Evolutionary conservation across 768 basidiomycete genomes (phyloP).

Genomic region (Tylopilus subfusipes): DNA sequence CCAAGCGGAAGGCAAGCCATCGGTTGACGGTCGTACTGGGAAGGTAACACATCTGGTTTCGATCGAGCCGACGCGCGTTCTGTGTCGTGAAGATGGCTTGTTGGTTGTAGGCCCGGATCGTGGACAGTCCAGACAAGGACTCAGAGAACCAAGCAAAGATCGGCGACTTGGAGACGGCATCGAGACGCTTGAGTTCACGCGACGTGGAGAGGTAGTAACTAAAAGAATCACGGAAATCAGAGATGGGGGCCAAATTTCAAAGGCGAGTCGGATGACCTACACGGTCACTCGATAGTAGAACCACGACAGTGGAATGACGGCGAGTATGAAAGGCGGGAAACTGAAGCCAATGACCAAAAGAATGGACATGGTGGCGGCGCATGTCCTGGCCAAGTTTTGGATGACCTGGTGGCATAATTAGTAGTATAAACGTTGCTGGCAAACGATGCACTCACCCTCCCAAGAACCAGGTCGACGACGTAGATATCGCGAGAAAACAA

Average conservation of each 20-base stretch:
- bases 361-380: conserved; percentile 56
- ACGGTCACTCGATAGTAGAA: conserved; percentile 79
- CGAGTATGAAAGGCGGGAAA: conserved; percentile 78
- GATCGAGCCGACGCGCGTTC: conserved; percentile 74
- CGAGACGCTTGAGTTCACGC: conserved; percentile 83
- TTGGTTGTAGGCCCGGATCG: conserved; percentile 78
- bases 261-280: conserved; percentile 38
- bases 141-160: conserved; percentile 91
- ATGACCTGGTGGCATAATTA: conserved; percentile 42
- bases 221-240: not conserved
- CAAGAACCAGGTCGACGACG: conserved; percentile 80
- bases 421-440: not conserved
- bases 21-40: conserved; percentile 73
- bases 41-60: conserved; percentile 78
- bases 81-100: conserved; percentile 61
- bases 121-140: conserved; percentile 69
- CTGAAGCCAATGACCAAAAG: conserved; percentile 72
- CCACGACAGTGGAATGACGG: conserved; percentile 70
- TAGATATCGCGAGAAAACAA: conserved; percentile 88
- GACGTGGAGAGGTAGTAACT: conserved; percentile 88
- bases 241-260: not conserved
- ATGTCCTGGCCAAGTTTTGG: conserved; percentile 64
- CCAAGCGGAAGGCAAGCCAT: conserved; percentile 82
- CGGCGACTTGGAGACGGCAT: conserved; percentile 85
- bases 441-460: conserved; percentile 41